These are phyloP conservation scores for Pestalotiopsis sp. DNA, from an alignment of 2,329 filamentous ascomycete species.

Conservation along the genomic window DNA sequence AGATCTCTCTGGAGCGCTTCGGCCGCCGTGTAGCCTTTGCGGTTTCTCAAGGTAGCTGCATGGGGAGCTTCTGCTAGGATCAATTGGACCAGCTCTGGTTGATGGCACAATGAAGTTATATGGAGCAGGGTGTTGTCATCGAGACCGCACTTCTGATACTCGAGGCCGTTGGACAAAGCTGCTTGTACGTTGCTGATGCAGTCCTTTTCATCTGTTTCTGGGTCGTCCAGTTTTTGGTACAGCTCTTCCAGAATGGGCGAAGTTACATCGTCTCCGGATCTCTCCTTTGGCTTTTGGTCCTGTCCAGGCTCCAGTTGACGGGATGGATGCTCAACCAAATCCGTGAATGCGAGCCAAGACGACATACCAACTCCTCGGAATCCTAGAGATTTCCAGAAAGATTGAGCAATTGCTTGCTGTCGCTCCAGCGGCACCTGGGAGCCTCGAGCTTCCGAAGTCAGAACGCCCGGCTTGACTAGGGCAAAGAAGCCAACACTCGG, in stretches of 20 bases:
- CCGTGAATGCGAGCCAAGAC: constrained; percentile 30
- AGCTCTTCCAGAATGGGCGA: background rate
- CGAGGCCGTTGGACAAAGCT: background rate
- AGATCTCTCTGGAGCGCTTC: constrained; percentile 32
- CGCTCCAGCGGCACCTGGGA: background rate
- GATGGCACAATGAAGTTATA: background rate
- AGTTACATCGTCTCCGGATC: background rate
- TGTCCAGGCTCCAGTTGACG: constrained; percentile 16
- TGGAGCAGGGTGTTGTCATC: constrained; percentile 5
- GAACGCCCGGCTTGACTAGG: constrained; percentile 20
- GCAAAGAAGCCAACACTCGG: constrained; percentile 19
- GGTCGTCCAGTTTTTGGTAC: background rate
- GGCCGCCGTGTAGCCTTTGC: constrained; percentile 34
- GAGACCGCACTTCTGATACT: background rate
- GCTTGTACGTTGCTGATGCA: background rate
- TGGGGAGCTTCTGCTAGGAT: constrained; percentile 15
- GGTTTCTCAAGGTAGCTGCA: constrained; percentile 22
- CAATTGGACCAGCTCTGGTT: constrained; percentile 14
- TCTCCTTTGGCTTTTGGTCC: background rate
- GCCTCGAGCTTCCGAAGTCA: constrained; percentile 7
- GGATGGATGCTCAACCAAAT: constrained; percentile 26
- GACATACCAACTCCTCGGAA: constrained; percentile 36
- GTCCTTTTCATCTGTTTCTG: background rate
- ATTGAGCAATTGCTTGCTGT: background rate
- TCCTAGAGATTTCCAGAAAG: constrained; percentile 30